Percentiles rank a stretch among this genome's conserved stretches.
Evolutionary conservation across 1,284 basidiomycete species (phyloP).

Genomic region (Tilletia setariae): DNA sequence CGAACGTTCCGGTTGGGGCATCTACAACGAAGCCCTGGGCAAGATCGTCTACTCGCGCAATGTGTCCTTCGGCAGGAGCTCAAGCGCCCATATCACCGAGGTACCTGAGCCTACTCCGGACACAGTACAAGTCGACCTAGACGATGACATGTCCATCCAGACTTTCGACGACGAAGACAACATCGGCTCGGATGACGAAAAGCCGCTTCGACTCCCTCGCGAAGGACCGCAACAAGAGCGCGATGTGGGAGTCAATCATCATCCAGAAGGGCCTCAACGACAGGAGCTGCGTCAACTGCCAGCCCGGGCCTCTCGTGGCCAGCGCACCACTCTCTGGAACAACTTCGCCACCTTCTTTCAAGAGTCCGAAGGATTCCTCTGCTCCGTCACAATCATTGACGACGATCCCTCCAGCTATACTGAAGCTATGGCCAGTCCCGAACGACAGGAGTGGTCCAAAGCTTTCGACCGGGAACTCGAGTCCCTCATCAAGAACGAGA

Average conservation of each 20-base stretch:
- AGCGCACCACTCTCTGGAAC: not conserved
- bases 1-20: no score
- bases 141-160: no score
- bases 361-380: not conserved
- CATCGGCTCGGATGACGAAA: not conserved
- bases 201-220: not conserved
- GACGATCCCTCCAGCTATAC: not conserved
- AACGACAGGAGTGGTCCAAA: not conserved
- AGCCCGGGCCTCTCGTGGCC: not conserved
- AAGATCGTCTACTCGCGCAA: not conserved
- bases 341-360: not conserved
- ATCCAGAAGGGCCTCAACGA: not conserved
- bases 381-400: not conserved
- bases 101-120: not conserved
- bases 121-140: not conserved
- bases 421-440: not conserved
- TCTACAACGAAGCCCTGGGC: not conserved
- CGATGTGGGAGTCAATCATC: not conserved
- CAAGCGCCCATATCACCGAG: not conserved
- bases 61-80: not conserved
- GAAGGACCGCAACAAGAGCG: not conserved
- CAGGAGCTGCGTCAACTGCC: not conserved
- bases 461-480: not conserved
- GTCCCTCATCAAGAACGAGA: no score
- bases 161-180: not conserved